These are phyloP conservation scores for Crithidia sp. DNA, from an alignment of 208 protist genomes.

Conservation along the genomic window DNA sequence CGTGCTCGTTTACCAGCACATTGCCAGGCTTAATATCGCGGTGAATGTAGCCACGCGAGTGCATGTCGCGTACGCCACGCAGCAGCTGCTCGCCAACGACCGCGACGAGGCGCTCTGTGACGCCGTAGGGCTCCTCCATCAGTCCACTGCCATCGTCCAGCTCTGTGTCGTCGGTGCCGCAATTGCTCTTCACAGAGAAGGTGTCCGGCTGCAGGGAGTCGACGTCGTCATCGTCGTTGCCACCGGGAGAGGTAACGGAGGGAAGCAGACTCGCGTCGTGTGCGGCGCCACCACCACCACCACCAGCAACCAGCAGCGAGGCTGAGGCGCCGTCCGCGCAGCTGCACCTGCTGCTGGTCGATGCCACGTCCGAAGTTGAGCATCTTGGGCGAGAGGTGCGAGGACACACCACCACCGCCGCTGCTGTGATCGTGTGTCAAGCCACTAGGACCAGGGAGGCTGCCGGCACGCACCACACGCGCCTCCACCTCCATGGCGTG, in stretches of 20 bases:
- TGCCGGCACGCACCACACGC: background rate
- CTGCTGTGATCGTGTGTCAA: background rate
- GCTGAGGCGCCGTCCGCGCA: conserved; percentile 10
- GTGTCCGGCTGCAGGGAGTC: conserved; percentile 26
- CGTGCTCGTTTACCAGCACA: conserved; percentile 68
- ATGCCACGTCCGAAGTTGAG: conserved; percentile 8
- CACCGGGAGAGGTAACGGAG: background rate
- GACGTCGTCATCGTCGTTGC: conserved; percentile 11
- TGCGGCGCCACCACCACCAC: background rate
- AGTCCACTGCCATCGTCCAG: conserved; percentile 34
- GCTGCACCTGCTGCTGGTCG: conserved; percentile 12
- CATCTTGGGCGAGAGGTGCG: conserved; percentile 7
- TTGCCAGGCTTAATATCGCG: conserved; percentile 94
- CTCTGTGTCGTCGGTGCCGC: conserved; percentile 31
- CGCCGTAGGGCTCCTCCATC: conserved; percentile 51
- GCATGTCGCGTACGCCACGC: conserved; percentile 87
- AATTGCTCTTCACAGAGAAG: conserved; percentile 34
- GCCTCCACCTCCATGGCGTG: background rate
- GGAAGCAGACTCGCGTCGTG: too few species aligned
- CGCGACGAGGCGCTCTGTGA: conserved; percentile 83
- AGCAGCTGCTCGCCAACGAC: conserved; percentile 86
- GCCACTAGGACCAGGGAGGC: too few species aligned
- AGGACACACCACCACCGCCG: background rate
- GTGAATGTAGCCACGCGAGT: conserved; percentile 84
- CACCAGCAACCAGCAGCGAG: background rate